Conservation (phyloP, 2,329 filamentous ascomycete genomes). For the Lasiodiplodia citricola region DNA sequence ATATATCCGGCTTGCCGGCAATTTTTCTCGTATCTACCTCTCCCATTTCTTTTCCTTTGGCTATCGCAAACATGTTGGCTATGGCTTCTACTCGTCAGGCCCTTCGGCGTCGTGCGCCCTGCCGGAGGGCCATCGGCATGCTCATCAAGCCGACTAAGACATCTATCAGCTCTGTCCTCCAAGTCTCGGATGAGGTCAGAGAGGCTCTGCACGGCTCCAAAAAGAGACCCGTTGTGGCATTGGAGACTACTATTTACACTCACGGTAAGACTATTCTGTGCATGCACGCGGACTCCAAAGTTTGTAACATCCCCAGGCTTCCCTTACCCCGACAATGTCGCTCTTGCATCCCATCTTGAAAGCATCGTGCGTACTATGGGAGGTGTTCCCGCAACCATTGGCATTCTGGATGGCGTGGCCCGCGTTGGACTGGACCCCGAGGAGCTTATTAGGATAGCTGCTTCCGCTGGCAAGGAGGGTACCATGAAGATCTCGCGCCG, state of each 20-base stretch:
- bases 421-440: conserved; percentile 75
- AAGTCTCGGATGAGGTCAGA: conserved; percentile 80
- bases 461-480: conserved; percentile 66
- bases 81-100: conserved; percentile 20
- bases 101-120: conserved; percentile 7
- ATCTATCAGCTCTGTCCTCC: conserved; percentile 60
- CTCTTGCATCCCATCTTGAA: conserved; percentile 80
- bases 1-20: not conserved
- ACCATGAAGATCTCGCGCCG: conserved; percentile 85
- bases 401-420: conserved; percentile 81
- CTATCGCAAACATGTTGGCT: conserved; percentile 11
- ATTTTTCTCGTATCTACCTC: not conserved
- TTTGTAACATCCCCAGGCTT: conserved; percentile 56
- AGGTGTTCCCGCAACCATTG: conserved; percentile 84
- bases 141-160: conserved; percentile 31
- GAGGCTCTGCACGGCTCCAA: conserved; percentile 68
- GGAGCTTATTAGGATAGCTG: conserved; percentile 73
- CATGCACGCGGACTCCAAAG: not conserved
- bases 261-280: conserved; percentile 64
- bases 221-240: conserved; percentile 82
- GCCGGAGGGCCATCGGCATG: conserved; percentile 13
- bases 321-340: conserved; percentile 73
- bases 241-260: conserved; percentile 97
- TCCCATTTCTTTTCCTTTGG: not conserved
- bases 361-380: conserved; percentile 80